These are phyloP conservation scores for Leccinum broughii DNA, from an alignment of 768 basidiomycete genomes.

Conservation along the genomic window DNA sequence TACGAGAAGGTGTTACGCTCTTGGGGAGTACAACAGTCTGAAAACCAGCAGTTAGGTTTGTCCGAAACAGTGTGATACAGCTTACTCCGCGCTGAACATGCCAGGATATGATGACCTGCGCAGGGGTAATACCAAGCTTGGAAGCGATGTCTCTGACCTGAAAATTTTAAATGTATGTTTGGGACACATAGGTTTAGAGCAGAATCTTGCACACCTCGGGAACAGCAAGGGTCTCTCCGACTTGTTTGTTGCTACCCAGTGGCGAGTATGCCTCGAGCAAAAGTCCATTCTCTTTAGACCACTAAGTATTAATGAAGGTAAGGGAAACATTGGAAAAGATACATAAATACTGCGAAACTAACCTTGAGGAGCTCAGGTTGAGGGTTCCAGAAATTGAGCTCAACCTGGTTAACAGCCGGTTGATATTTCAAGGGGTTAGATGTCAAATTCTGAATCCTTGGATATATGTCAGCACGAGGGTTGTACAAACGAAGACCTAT, in stretches of 20 bases:
- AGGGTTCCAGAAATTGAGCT: slow-evolving; percentile 75
- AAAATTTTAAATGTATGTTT: neutral
- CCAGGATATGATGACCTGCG: slow-evolving; percentile 76
- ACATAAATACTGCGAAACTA: slow-evolving; percentile 2
- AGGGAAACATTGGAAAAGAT: neutral
- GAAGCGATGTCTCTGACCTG: slow-evolving; percentile 59
- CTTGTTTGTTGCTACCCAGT: slow-evolving; percentile 61
- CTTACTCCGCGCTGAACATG: slow-evolving; percentile 72
- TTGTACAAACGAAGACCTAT: neutral
- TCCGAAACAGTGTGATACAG: neutral
- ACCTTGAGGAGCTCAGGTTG: slow-evolving; percentile 75
- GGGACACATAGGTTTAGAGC: neutral
- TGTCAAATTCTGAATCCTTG: slow-evolving; percentile 59
- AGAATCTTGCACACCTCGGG: slow-evolving; percentile 43
- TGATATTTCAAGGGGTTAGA: slow-evolving; percentile 58
- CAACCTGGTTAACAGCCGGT: slow-evolving; percentile 78
- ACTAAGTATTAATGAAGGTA: slow-evolving; percentile 39
- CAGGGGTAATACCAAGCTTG: slow-evolving; percentile 68
- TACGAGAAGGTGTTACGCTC: slow-evolving; percentile 67
- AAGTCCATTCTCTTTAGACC: slow-evolving; percentile 63
- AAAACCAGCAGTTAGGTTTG: neutral
- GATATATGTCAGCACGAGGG: neutral
- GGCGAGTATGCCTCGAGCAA: slow-evolving; percentile 79
- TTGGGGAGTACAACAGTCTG: slow-evolving; percentile 76
- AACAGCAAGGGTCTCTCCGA: slow-evolving; percentile 55